Percentiles rank a stretch among this genome's conserved stretches.
These are phyloP conservation scores for Geranium rotundifolium DNA, from an alignment of 345 rosid species.

Conservation along the genomic window DNA sequence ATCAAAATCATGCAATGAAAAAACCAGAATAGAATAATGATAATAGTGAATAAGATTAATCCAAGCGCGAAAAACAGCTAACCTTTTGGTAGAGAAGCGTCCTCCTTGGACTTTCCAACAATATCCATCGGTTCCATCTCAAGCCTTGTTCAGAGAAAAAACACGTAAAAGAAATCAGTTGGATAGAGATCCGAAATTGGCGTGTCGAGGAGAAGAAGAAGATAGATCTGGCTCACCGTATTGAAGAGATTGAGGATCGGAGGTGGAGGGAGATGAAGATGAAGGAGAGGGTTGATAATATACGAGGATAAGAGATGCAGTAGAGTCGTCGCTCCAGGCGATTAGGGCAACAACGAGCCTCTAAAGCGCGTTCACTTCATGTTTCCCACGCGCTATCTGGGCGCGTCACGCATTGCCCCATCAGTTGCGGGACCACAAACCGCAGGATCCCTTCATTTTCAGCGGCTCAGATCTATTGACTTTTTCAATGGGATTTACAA, in stretches of 20 bases:
- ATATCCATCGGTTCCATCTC: constrained; percentile 98
- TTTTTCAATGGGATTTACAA: no score
- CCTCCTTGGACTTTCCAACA: constrained; percentile 98
- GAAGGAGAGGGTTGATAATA: constrained; percentile 11
- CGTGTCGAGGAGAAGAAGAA: background rate
- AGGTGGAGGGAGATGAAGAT: constrained; percentile 13
- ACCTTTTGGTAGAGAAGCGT: constrained; percentile 99
- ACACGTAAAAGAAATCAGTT: background rate
- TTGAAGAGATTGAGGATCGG: constrained; percentile 20
- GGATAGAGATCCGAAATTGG: constrained; percentile 16
- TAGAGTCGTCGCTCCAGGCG: constrained; percentile 19
- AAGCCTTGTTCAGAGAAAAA: constrained; percentile 11
- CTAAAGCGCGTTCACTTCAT: no score
- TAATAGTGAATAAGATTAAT: no score
- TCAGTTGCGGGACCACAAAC: no score
- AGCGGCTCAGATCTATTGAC: no score
- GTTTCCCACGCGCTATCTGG: no score
- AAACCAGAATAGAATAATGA: no score
- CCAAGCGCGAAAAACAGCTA: background rate
- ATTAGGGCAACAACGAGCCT: constrained; percentile 14
- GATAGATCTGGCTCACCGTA: constrained; percentile 18
- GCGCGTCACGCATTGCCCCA: no score
- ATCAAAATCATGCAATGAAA: no score
- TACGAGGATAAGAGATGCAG: constrained; percentile 14
- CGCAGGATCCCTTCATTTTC: no score